Base-by-base conservation (phyloP, 768 basidiomycete genomes). In the Clathrus columnatus region DNA sequence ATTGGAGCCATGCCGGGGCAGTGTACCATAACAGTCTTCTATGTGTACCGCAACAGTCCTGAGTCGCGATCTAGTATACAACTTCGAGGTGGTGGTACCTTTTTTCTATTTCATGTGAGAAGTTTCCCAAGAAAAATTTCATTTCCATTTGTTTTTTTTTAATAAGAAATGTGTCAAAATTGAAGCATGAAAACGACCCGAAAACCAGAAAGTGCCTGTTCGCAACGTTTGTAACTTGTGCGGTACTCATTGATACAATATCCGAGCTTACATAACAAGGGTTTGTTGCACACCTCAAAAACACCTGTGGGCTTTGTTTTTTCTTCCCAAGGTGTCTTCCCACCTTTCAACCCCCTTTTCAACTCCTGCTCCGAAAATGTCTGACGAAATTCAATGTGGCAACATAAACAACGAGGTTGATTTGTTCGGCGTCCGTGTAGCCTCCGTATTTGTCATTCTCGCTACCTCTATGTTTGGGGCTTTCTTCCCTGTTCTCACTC, bases 371-470 rank as follows among this genome's bases (percentile, higher is more conserved):
- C n/a, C n/a, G 4, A n/a, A 36, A 36, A 36, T 36, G 36, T 36
- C 36, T 8, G 36, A 23, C 42, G 18, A 45, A 21, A 4, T 1
- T 18, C 30, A 20, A 50, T 87, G 85, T 65, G 75, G 76, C 45
- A 63, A 68, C 6, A 78, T 78, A 17, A 77, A 79, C 27, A 79
- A 79, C n/a, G 71, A 72, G 18, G 68, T 79, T 59, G 68, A 73
- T 2, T 70, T 75, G 57, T 66, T 75, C 4, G 66, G 72, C 28
- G 70, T 91, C 45, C 79, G 89, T 4, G 73, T 91, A 47, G 88
- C 77, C 0, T 80, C 87, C 20, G 68, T 91, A 60, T 91, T 91
- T 69, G 73, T 92, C 61, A 81, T 91, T 63, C 73, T 87, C 56
- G 64, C 72, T 2, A 76, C 79, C 21, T 85, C 86, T 2, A 68